Percentiles rank a stretch among this genome's conserved stretches.
Conservation (phyloP, 148 eudicot genomes). For the Vaccinium myrtillus region DNA sequence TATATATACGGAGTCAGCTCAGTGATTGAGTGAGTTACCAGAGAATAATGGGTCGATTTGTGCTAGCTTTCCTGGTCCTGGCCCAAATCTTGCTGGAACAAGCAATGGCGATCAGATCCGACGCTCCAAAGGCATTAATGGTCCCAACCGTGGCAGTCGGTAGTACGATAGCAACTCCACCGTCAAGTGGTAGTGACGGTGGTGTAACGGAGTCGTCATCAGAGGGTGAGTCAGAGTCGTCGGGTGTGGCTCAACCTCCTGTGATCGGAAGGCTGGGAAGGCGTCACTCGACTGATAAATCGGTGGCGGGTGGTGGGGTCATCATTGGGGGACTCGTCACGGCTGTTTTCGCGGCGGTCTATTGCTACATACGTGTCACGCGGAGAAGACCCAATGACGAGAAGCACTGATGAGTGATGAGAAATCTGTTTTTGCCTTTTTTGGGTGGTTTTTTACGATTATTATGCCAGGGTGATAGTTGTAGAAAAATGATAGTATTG, state of each 20-base stretch:
- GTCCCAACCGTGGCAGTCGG: neutral
- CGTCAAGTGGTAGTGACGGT: neutral
- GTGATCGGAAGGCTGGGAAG: conserved; percentile 27
- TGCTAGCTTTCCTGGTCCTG: neutral
- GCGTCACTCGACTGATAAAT: conserved; percentile 35
- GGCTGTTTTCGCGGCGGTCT: conserved; percentile 45
- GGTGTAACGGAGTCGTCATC: neutral
- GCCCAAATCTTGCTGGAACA: conserved; percentile 18
- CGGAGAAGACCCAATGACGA: conserved; percentile 21
- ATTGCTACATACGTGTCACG: conserved; percentile 51
- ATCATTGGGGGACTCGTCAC: conserved; percentile 52
- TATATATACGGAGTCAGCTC: neutral
- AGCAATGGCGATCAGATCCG: conserved; percentile 16
- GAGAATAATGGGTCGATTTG: conserved; percentile 7
- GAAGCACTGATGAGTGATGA: conserved; percentile 6
- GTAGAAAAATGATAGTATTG: too few species aligned
- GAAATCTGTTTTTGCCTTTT: neutral
- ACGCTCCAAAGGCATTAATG: neutral
- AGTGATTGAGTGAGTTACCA: neutral
- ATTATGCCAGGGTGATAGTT: neutral
- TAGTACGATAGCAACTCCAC: conserved; percentile 10
- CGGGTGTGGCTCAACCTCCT: conserved; percentile 20
- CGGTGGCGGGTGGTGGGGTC: conserved; percentile 52
- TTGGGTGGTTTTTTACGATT: neutral
- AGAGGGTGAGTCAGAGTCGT: neutral